phyloP scores from a whole-genome alignment of 257 asterid genomes.

The Nicotiana paniculata region DNA sequence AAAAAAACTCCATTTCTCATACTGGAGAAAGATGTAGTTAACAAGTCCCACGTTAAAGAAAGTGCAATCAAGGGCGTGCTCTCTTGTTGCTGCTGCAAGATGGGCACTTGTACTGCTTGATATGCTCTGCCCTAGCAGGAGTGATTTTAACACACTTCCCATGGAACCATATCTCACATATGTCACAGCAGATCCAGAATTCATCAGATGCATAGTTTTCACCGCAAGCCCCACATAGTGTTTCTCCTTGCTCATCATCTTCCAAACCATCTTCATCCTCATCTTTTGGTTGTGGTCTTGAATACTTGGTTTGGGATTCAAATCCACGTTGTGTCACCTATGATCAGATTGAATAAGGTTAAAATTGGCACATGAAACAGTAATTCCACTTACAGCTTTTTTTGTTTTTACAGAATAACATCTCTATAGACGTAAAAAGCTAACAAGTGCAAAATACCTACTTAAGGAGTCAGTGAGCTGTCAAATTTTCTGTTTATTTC shows the following conservation, averaged over 20 bases:
- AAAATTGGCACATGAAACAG: neutral
- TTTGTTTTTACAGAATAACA: neutral
- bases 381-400: neutral
- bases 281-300: slow-evolving; percentile 39
- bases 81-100: slow-evolving; percentile 48
- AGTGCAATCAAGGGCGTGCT: slow-evolving; percentile 49
- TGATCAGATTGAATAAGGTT: neutral
- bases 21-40: slow-evolving; percentile 9
- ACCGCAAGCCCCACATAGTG: slow-evolving; percentile 65
- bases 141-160: slow-evolving; percentile 83
- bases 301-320: slow-evolving; percentile 32
- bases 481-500: neutral
- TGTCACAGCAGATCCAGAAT: slow-evolving; percentile 81
- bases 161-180: slow-evolving; percentile 84
- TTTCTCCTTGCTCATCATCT: slow-evolving; percentile 60
- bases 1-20: neutral
- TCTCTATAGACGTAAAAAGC: neutral
- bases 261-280: slow-evolving; percentile 38
- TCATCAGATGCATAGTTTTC: slow-evolving; percentile 63
- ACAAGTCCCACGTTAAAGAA: neutral
- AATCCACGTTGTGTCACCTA: slow-evolving; percentile 5
- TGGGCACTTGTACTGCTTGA: slow-evolving; percentile 90
- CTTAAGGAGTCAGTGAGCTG: neutral
- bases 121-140: slow-evolving; percentile 85
- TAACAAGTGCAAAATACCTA: neutral